These are phyloP conservation scores for Sextonia rubra DNA, from an alignment of 164 flowering plant genomes.

Conservation along the genomic window DNA sequence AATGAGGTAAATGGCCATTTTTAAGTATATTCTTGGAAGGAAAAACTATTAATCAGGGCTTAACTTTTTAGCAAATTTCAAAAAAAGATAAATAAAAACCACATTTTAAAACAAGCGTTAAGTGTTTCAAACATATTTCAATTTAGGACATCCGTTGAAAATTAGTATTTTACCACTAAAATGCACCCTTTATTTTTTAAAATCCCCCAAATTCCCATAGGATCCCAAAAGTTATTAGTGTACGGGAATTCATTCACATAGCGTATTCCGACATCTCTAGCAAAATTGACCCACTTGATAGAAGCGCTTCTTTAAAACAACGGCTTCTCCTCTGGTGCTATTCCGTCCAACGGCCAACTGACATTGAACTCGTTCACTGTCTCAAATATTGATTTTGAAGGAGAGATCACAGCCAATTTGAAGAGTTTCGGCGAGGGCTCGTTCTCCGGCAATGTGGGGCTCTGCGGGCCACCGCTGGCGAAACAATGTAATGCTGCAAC, in stretches of 20 bases:
- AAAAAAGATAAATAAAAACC: no score
- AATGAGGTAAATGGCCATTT: no score
- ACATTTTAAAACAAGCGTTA: no score
- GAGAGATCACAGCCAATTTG: slow-evolving; percentile 47
- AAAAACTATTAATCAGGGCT: no score
- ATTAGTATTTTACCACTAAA: no score
- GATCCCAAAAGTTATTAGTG: slow-evolving; percentile 61
- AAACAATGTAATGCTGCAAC: slow-evolving; percentile 24
- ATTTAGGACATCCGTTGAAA: no score
- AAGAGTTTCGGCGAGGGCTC: slow-evolving; percentile 26
- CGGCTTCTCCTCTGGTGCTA: slow-evolving; percentile 52
- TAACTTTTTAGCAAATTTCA: no score
- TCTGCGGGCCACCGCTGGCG: slow-evolving; percentile 50
- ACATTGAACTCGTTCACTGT: slow-evolving; percentile 30
- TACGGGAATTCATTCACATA: slow-evolving; percentile 52
- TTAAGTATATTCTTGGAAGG: no score
- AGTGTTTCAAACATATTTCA: no score
- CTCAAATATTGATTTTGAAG: slow-evolving; percentile 54
- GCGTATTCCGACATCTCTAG: slow-evolving; percentile 53
- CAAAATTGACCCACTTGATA: slow-evolving; percentile 23
- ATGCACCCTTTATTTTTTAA: no score
- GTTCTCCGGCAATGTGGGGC: slow-evolving; percentile 45
- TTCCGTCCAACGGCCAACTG: slow-evolving; percentile 37
- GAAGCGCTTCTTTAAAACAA: slow-evolving; percentile 63
- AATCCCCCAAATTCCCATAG: no score